Conservation (phyloP, 2,329 filamentous ascomycete species). For the Arthrobotrys conoides region DNA sequence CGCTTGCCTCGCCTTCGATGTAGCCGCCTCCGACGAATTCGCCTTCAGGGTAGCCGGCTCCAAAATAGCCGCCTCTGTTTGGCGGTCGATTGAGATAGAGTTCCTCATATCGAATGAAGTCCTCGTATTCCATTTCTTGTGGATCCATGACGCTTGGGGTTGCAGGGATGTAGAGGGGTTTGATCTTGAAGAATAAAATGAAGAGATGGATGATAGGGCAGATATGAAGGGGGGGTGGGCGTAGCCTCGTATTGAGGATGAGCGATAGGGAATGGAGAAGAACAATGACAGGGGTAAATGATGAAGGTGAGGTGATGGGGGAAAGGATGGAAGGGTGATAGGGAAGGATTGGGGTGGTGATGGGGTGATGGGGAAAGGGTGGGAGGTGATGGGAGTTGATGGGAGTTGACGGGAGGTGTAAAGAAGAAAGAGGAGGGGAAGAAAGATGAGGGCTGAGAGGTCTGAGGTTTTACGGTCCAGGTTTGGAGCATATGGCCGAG, state of each 20-base stretch:
- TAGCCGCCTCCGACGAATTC: not conserved
- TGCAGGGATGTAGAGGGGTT: no score
- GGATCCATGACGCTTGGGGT: not conserved
- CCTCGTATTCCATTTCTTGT: conserved; percentile 8
- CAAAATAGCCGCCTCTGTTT: no score
- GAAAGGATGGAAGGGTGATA: not conserved
- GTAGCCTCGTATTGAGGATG: no score
- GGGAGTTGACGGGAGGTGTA: no score
- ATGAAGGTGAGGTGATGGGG: no score
- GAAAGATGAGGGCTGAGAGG: not conserved
- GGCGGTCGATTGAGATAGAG: no score
- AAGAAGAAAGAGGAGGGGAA: not conserved
- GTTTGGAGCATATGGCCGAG: not conserved
- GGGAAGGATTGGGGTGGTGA: no score
- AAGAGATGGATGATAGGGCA: not conserved
- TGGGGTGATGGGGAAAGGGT: no score
- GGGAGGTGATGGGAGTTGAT: no score
- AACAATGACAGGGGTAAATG: not conserved
- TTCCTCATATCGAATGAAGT: conserved; percentile 28
- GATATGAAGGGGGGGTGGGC: not conserved
- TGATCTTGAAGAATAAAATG: no score
- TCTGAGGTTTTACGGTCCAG: not conserved
- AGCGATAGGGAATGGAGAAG: not conserved
- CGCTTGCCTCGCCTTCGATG: not conserved
- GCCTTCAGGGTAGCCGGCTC: no score